A percentile compares a stretch with the other conserved stretches of the same genome.
Conservation (phyloP, 73 alveolate genomes). For the Tetrahymena thermophila region DNA sequence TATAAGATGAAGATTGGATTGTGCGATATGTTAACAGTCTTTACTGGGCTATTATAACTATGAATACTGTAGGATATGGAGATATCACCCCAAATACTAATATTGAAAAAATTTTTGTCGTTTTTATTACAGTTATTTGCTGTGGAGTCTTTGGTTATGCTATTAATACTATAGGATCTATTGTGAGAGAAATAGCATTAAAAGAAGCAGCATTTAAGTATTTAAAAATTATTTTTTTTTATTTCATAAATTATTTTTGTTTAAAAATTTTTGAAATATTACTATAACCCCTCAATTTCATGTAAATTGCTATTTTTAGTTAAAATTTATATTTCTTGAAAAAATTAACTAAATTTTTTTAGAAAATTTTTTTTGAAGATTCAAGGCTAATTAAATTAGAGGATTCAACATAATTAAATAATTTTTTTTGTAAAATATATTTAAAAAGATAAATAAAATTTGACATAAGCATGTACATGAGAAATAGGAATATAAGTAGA, state of each 20-base stretch:
- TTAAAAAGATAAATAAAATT: background rate
- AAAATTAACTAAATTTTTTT: too few species aligned
- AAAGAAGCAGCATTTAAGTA: background rate
- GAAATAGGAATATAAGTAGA: background rate
- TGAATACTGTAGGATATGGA: slow-evolving; percentile 79
- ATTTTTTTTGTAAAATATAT: background rate
- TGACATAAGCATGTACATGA: background rate
- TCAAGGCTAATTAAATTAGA: too few species aligned
- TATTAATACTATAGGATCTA: slow-evolving; percentile 40
- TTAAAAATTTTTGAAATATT: too few species aligned
- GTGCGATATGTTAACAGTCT: slow-evolving; percentile 45
- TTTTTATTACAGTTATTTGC: slow-evolving; percentile 51
- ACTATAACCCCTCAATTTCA: too few species aligned
- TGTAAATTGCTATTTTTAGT: too few species aligned
- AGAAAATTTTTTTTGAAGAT: too few species aligned
- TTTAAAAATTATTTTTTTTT: too few species aligned
- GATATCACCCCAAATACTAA: slow-evolving; percentile 53
- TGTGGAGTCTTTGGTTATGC: slow-evolving; percentile 57
- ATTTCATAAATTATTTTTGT: too few species aligned
- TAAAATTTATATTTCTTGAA: too few species aligned
- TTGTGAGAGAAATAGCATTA: background rate
- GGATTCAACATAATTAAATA: too few species aligned
- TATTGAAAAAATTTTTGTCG: slow-evolving; percentile 52
- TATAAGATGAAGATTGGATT: slow-evolving; percentile 45
- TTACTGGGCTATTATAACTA: slow-evolving; percentile 55